Base-by-base conservation (phyloP, 2,329 filamentous ascomycete species). In the Alternaria longipes region DNA sequence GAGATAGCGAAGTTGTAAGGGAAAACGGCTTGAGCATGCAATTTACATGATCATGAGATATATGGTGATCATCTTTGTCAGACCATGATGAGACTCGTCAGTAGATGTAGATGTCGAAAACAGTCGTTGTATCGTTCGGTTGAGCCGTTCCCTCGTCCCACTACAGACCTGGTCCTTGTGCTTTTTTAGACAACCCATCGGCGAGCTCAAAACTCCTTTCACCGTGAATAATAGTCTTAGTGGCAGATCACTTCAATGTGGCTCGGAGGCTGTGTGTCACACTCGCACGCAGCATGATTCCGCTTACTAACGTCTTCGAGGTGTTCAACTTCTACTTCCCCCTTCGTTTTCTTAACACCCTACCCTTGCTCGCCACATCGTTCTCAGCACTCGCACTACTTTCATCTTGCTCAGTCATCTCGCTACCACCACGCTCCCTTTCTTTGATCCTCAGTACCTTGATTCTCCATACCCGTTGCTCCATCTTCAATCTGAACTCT, bases 391-490 rank as follows among this genome's bases (percentile, higher is more conserved):
- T 32, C 14, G 3, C 3, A 36, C 20, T 3, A 3, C 12, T 20
- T 5, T 3, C 46, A 8, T 24, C 28, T n/a, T 18, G 46, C 28
- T 22, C 32, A 4, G 4, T 20, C 4, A 9, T 45, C 45, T 41
- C 3, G 7, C 14, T 12, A 34, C 26, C 51, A 8, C 38, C n/a
- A 11, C 51, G 18, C 22, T 56, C 30, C 24, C 53, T 38, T 20
- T 60, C 53, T 14, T 38, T 51, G 9, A 60, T 60, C 18, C 40
- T 56, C 5, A 60, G 16, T 1, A 60, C 40, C 30, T 46, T 60
- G 5, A 60, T 60, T 1, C 53, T 56, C 57, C 57, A 60, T 22
- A 60, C 49, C 11, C 57, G 53, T 8, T 51, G 53, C 54, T 60
- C 57, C 45, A 60, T 56, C 18, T 45, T 47, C 7, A 60, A 34